These are phyloP conservation scores for Bryoglossum gracile DNA, from an alignment of 495 filamentous ascomycete species.

Conservation along the genomic window DNA sequence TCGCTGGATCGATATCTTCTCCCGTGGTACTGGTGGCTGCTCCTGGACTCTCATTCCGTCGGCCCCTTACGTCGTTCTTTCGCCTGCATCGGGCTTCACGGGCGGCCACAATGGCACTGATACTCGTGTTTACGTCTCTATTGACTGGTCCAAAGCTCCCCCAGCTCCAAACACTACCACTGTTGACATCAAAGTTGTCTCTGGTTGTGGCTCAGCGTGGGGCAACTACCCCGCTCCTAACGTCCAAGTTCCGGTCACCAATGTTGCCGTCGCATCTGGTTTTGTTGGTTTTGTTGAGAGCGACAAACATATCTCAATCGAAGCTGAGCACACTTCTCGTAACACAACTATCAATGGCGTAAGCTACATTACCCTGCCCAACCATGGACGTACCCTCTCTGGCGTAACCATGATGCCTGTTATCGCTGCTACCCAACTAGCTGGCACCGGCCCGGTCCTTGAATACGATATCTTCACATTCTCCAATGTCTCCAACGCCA, in stretches of 20 bases:
- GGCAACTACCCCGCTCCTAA: slow-evolving; percentile 45
- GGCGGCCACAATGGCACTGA: slow-evolving; percentile 41
- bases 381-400: slow-evolving; percentile 51
- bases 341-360: slow-evolving; percentile 32
- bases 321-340: slow-evolving; percentile 48
- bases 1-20: slow-evolving; percentile 63
- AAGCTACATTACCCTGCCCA: slow-evolving; percentile 44
- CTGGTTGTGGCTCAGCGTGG: slow-evolving; percentile 37
- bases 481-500: slow-evolving; percentile 42
- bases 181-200: slow-evolving; percentile 48
- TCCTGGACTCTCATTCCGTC: slow-evolving; percentile 46
- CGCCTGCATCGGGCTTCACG: slow-evolving; percentile 47
- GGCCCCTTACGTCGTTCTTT: slow-evolving; percentile 50
- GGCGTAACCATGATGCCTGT: slow-evolving; percentile 51
- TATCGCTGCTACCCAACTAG: slow-evolving; percentile 39
- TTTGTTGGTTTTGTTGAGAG: slow-evolving; percentile 64
- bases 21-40: slow-evolving; percentile 50
- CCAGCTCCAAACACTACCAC: slow-evolving; percentile 37
- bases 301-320: slow-evolving; percentile 53
- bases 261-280: slow-evolving; percentile 41
- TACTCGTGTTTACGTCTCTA: slow-evolving; percentile 48
- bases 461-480: slow-evolving; percentile 63
- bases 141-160: slow-evolving; percentile 55
- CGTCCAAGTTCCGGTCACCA: slow-evolving; percentile 52
- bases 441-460: slow-evolving; percentile 45